Base-by-base conservation (phyloP, 306 rosid species). In the Lathyrus oleraceus region DNA sequence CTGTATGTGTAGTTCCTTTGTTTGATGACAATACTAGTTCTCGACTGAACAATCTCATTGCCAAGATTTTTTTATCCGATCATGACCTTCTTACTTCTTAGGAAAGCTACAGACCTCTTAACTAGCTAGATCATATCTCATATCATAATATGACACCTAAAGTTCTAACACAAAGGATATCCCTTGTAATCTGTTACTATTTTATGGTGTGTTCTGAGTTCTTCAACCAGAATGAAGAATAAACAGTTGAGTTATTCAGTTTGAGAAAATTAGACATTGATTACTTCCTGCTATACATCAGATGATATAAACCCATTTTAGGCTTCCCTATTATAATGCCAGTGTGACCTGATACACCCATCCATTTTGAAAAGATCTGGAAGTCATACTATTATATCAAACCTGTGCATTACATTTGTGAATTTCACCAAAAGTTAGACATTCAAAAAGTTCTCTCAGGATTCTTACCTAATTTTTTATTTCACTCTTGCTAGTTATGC, bases 401-500 rank as follows among this genome's bases (percentile, higher is more conserved):
- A 19, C 62, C 48, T 51, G 15, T 20, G 58, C 27, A 19, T 52
- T 72, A 44, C 63, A 62, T 71, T 12, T 42, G 62, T 53, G 70
- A 71, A 61, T 11, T 72, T 67, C 32, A 19, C 23, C 36, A 10
- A 4, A 28, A 7, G 48, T 23, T 71, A 36, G 35, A 76, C 13
- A 51, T 36, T 61, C 43, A 19, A 39, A n/a, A 59, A 10, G 56
- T 67, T 56, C 10, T 1, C 7, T 11, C 52, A 8, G 20, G 73
- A 69, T 73, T 77, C 73, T 67, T 67, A 79, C 75, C 62, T 6
- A 35, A 42, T 74, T 73, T 56, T 65, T 13, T n/a, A 13, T 68
- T 45, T 79, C 73, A 52, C 57, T 38, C 77, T 73, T 82, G 65
- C 36, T 75, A 93, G 98, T 88, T 79, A 71, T 93, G 23, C 98